Conservation (phyloP, 129 eudicot species). For the Heracleum sosnowskyi region DNA sequence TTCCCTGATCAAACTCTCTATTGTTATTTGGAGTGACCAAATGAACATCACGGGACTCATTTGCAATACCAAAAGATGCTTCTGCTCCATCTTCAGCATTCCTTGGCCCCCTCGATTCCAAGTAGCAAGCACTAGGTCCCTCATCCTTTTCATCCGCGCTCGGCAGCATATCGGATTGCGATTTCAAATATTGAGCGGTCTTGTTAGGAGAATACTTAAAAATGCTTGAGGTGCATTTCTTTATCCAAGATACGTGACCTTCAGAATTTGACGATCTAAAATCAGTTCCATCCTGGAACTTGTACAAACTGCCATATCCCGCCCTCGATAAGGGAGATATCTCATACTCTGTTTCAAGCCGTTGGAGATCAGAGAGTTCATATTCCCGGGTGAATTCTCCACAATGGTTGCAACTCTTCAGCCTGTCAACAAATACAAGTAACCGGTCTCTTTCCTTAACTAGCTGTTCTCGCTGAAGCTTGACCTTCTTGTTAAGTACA, state of each 20-base stretch:
- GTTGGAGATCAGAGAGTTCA: conserved; percentile 37
- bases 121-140: conserved; percentile 20
- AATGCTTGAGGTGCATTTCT: conserved; percentile 45
- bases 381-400: conserved; percentile 41
- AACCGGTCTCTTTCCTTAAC: conserved; percentile 48
- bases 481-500: conserved; percentile 61
- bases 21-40: not conserved
- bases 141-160: conserved; percentile 22
- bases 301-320: conserved; percentile 25
- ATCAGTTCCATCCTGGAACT: conserved; percentile 21
- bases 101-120: conserved; percentile 15
- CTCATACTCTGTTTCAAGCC: conserved; percentile 25
- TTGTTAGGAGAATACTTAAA: conserved; percentile 47
- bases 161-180: conserved; percentile 18
- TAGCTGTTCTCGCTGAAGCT: conserved; percentile 53
- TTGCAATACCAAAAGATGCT: conserved; percentile 15
- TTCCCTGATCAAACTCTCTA: conserved; percentile 10
- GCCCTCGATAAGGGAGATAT: conserved; percentile 26
- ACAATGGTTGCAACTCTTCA: conserved; percentile 54
- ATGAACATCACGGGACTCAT: conserved; percentile 16
- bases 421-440: conserved; percentile 47
- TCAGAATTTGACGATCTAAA: conserved; percentile 24
- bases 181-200: conserved; percentile 24
- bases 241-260: conserved; percentile 46
- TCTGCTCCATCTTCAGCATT: conserved; percentile 23